phyloP scores from a whole-genome alignment of 2,329 filamentous ascomycete genomes.

The Rugonectria rugulosa region DNA sequence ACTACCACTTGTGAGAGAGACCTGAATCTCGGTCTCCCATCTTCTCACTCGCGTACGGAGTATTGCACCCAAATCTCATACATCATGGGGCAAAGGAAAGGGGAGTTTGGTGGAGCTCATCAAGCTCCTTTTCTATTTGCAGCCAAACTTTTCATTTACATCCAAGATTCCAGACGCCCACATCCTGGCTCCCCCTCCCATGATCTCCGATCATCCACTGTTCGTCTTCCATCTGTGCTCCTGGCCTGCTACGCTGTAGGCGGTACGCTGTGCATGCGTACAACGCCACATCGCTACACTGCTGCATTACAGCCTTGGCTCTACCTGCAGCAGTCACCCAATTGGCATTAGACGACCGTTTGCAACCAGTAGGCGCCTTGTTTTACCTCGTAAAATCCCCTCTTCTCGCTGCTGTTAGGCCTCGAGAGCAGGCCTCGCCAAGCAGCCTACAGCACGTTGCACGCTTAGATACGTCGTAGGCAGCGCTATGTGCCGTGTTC shows the following conservation, averaged over 20 bases:
- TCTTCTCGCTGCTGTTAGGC: not conserved
- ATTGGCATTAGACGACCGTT: not conserved
- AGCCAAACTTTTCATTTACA: not conserved
- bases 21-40: too few species aligned
- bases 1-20: too few species aligned
- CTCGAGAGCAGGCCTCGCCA: not conserved
- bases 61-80: not conserved
- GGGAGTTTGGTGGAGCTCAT: not conserved
- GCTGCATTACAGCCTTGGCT: not conserved
- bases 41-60: too few species aligned
- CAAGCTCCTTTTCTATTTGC: not conserved
- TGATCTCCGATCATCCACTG: constrained; percentile 31
- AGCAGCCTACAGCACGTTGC: not conserved
- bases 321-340: not conserved
- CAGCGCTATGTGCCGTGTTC: not conserved
- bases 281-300: constrained; percentile 25
- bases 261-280: not conserved
- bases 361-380: not conserved
- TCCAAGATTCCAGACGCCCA: not conserved
- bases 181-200: constrained; percentile 28
- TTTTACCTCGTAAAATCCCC: not conserved
- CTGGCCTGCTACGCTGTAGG: too few species aligned
- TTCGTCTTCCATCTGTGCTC: not conserved
- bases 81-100: not conserved
- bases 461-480: not conserved